Evolutionary conservation across 345 rosid species (phyloP).

Genomic region (Camelina laxa): DNA sequence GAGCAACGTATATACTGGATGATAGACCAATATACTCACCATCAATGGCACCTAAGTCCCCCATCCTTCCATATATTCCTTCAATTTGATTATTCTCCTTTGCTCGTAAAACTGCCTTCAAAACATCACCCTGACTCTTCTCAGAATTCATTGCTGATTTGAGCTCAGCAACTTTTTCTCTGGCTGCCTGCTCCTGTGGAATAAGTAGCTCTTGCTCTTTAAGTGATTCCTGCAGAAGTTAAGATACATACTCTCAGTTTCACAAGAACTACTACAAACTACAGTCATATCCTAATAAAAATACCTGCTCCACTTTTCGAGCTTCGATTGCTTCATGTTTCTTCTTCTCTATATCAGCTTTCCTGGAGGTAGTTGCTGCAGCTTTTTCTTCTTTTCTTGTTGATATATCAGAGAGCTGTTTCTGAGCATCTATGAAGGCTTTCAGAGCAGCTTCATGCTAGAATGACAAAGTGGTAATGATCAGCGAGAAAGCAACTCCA

Average conservation of each 20-base stretch:
- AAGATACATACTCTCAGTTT: slow-evolving; percentile 33
- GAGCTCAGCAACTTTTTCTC: slow-evolving; percentile 88
- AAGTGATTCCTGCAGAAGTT: slow-evolving; percentile 64
- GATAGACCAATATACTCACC: slow-evolving; percentile 52
- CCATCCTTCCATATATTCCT: slow-evolving; percentile 97
- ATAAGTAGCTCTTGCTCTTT: slow-evolving; percentile 81
- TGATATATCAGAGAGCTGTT: slow-evolving; percentile 69
- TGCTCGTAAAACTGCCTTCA: slow-evolving; percentile 85
- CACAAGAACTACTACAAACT: slow-evolving; percentile 31
- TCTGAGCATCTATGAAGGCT: slow-evolving; percentile 80
- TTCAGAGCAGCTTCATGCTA: slow-evolving; percentile 84
- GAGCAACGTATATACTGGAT: slow-evolving; percentile 21
- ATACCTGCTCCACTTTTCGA: slow-evolving; percentile 73
- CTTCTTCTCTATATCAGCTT: slow-evolving; percentile 63
- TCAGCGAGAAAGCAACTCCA: slow-evolving; percentile 12
- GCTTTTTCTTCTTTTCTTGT: slow-evolving; percentile 56
- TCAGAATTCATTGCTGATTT: slow-evolving; percentile 80
- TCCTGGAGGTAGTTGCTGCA: slow-evolving; percentile 51
- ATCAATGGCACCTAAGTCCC: slow-evolving; percentile 98
- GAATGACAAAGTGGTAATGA: slow-evolving; percentile 30
- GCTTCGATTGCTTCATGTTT: slow-evolving; percentile 71
- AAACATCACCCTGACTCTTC: slow-evolving; percentile 89
- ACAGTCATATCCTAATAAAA: slow-evolving; percentile 35
- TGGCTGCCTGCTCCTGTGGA: slow-evolving; percentile 91
- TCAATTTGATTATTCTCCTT: slow-evolving; percentile 79